These are phyloP conservation scores for Helianthus tuberosus DNA, from an alignment of 129 eudicot genomes.

Conservation along the genomic window DNA sequence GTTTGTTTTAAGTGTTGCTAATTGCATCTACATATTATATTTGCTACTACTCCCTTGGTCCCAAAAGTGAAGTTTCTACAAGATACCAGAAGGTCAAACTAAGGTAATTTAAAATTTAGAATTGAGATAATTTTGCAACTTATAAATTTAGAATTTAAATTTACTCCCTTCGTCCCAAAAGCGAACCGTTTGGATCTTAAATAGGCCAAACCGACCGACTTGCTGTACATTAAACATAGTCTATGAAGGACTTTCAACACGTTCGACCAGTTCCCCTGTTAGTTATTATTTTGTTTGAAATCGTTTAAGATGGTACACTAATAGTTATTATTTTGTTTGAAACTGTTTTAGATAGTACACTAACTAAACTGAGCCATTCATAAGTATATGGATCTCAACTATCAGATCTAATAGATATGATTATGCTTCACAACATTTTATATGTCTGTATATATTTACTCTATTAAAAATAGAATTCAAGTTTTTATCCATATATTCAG, in stretches of 20 bases:
- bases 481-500: background rate
- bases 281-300: too few relatives aligned
- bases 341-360: background rate
- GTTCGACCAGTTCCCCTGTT: background rate
- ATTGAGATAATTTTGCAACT: background rate
- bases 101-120: background rate
- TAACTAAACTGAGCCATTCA: background rate
- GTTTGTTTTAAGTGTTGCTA: background rate
- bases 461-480: background rate
- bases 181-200: too few relatives aligned
- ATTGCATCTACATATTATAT: background rate
- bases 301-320: too few relatives aligned
- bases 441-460: background rate
- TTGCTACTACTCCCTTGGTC: conserved; percentile 9
- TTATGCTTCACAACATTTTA: background rate
- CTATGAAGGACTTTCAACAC: background rate
- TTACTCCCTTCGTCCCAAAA: background rate
- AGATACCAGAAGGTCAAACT: background rate
- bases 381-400: background rate
- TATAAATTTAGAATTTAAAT: too few relatives aligned
- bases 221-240: background rate
- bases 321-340: background rate
- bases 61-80: background rate
- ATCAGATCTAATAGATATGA: background rate
- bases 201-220: too few relatives aligned